Conservation (phyloP, 768 basidiomycete species). For the Cystofilobasidium capitatum region DNA sequence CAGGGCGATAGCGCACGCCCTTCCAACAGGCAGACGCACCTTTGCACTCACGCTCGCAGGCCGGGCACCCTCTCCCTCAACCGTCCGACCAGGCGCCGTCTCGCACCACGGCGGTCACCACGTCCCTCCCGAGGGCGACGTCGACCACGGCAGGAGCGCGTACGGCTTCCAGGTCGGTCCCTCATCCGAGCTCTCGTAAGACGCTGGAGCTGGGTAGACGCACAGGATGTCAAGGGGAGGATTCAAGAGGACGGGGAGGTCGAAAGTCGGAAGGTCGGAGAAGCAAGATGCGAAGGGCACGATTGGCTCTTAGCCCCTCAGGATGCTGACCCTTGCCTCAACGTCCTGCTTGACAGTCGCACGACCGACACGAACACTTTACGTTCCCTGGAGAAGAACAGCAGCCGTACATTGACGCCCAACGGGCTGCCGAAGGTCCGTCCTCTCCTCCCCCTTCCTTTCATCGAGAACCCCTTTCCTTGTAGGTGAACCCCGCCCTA, state of each 20-base stretch:
- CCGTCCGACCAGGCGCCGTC: background rate
- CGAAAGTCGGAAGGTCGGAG: too few relatives aligned
- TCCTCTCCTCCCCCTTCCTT: background rate
- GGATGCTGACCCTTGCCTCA: background rate
- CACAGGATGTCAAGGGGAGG: too few relatives aligned
- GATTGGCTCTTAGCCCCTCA: too few relatives aligned
- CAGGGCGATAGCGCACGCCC: too few relatives aligned
- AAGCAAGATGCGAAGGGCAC: too few relatives aligned
- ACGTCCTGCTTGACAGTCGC: background rate
- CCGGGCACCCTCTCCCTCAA: background rate
- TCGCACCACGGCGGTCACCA: background rate
- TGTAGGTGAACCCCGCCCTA: too few relatives aligned
- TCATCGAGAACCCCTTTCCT: too few relatives aligned
- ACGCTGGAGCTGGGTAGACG: too few relatives aligned
- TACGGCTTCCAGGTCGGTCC: constrained; percentile 3
- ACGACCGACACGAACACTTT: constrained; percentile 12
- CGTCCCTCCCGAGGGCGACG: constrained; percentile 8
- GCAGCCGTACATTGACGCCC: background rate
- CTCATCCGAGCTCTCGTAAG: background rate
- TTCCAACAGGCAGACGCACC: too few relatives aligned
- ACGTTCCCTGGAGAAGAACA: constrained; percentile 8
- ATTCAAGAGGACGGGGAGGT: too few relatives aligned
- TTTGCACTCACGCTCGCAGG: too few relatives aligned
- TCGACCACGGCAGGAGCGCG: constrained; percentile 1
- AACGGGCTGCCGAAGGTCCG: background rate